Percentiles rank a stretch among this genome's conserved stretches.
Conservation (phyloP, 2,329 filamentous ascomycete species). For the Grosmannia huntii region DNA sequence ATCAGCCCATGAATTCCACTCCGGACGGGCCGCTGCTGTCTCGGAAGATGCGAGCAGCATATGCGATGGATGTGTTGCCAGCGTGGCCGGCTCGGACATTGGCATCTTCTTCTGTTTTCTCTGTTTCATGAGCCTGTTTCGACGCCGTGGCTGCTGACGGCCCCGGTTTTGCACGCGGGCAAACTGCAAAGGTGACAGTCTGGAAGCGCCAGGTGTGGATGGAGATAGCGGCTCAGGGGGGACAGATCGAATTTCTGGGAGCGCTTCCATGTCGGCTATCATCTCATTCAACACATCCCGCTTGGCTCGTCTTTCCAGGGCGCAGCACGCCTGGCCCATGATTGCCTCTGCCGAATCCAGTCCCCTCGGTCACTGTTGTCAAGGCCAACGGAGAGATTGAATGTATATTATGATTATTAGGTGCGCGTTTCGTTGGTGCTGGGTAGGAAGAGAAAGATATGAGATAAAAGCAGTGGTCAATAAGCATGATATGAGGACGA, state of each 20-base stretch:
- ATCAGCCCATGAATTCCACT: neutral
- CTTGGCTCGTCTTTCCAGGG: neutral
- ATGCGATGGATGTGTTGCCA: neutral
- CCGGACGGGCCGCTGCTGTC: neutral
- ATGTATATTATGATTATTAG: neutral
- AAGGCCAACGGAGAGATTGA: neutral
- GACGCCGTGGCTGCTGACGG: neutral
- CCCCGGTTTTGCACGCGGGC: neutral
- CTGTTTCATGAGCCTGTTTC: neutral
- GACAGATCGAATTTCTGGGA: neutral
- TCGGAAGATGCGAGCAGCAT: neutral
- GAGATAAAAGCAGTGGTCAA: neutral
- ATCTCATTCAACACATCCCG: neutral
- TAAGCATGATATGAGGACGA: neutral
- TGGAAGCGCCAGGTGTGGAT: neutral
- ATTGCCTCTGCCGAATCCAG: neutral
- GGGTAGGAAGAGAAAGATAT: neutral
- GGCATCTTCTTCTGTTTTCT: neutral
- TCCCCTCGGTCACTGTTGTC: neutral
- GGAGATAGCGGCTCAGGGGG: neutral
- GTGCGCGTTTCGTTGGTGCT: neutral
- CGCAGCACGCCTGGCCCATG: slow-evolving; percentile 1
- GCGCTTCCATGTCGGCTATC: neutral
- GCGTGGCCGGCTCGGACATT: neutral
- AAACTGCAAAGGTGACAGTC: neutral